Evolutionary conservation across 805 yeast genomes (phyloP).

Genomic region (Hanseniaspora guilliermondii): DNA sequence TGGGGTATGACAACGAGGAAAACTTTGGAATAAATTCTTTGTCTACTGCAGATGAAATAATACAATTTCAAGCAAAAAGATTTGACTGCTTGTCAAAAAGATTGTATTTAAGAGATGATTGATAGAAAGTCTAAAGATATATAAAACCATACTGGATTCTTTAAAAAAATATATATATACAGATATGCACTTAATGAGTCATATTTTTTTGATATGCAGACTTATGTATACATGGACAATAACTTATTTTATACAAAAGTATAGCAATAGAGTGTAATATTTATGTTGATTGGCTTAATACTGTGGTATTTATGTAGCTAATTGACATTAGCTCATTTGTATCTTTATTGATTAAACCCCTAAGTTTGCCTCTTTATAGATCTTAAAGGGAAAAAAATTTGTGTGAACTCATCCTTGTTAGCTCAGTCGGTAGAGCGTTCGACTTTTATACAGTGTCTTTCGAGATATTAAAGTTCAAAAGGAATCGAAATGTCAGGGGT

Average conservation of each 20-base stretch:
- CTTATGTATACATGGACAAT: too few relatives aligned
- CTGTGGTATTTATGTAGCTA: neutral
- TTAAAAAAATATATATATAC: too few relatives aligned
- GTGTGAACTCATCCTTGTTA: conserved; percentile 34
- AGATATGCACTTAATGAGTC: too few relatives aligned
- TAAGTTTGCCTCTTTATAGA: neutral
- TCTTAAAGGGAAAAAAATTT: neutral
- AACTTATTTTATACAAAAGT: too few relatives aligned
- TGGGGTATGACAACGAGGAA: conserved; percentile 13
- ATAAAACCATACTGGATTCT: neutral
- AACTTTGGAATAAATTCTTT: conserved; percentile 7
- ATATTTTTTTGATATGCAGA: too few relatives aligned
- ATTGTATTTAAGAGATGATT: conserved; percentile 14
- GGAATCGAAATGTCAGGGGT: too few relatives aligned
- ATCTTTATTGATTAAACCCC: neutral
- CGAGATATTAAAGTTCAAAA: too few relatives aligned
- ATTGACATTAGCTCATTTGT: neutral
- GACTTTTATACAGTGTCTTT: conserved; percentile 36
- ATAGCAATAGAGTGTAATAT: too few relatives aligned
- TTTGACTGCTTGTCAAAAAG: conserved; percentile 21
- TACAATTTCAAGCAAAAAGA: conserved; percentile 21
- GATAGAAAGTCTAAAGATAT: neutral
- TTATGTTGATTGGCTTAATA: neutral
- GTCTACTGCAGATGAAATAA: conserved; percentile 19
- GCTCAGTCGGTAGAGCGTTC: conserved; percentile 64